Percentiles rank a stretch among this genome's conserved stretches.
Conservation (phyloP, 805 yeast genomes). For the Wickerhamia fluorescens region DNA sequence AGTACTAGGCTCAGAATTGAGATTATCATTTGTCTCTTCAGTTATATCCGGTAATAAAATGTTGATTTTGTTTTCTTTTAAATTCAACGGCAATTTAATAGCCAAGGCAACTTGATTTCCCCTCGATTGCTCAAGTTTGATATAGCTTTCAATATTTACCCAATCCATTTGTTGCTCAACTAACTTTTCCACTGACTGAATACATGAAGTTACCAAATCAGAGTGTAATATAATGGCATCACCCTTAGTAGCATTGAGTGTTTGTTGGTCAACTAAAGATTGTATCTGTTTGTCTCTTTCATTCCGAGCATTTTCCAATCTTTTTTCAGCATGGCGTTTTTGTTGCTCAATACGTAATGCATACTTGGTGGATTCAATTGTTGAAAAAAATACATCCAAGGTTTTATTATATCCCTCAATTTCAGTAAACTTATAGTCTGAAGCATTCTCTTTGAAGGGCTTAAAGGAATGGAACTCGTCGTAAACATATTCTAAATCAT, state of each 20-base stretch:
- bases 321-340: slow-evolving; percentile 65
- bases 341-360: slow-evolving; percentile 70
- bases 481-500: slow-evolving; percentile 42
- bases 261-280: slow-evolving; percentile 56
- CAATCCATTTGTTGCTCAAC: slow-evolving; percentile 89
- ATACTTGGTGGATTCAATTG: slow-evolving; percentile 74
- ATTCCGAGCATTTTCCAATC: slow-evolving; percentile 64
- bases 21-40: slow-evolving; percentile 30
- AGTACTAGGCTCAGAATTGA: slow-evolving; percentile 22
- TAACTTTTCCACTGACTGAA: slow-evolving; percentile 54
- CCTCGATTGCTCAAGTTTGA: slow-evolving; percentile 60
- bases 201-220: slow-evolving; percentile 65
- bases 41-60: slow-evolving; percentile 43
- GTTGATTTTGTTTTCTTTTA: slow-evolving; percentile 60
- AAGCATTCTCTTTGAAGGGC: slow-evolving; percentile 38
- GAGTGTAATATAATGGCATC: slow-evolving; percentile 65
- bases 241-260: slow-evolving; percentile 60
- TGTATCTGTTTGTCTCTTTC: slow-evolving; percentile 70
- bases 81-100: slow-evolving; percentile 62
- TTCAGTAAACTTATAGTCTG: slow-evolving; percentile 31
- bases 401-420: slow-evolving; percentile 71
- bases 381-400: slow-evolving; percentile 76
- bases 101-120: slow-evolving; percentile 57
- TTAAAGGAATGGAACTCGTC: slow-evolving; percentile 68
- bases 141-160: slow-evolving; percentile 75